Evolutionary conservation across 2,329 filamentous ascomycete species (phyloP), one percentile per base, ranked within the genome.

Genomic region (Sordariomycetes sp.): DNA sequence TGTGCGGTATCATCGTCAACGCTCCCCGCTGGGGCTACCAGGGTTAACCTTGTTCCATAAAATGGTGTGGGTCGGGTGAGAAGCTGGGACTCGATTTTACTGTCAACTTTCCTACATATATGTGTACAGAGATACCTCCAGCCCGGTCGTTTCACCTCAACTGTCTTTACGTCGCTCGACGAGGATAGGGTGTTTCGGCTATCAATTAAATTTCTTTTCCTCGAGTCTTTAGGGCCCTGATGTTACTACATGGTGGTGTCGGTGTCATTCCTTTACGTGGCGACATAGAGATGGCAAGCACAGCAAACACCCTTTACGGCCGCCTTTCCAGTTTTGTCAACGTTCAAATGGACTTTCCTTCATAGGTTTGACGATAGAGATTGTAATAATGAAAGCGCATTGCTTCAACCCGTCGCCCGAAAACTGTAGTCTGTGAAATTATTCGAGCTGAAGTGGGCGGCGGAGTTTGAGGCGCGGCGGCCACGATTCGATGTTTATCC

Each of bases 1-100:
- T 86, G 53, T 86, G 85, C 80, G 83, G 77, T 2, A 77, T 87
- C 58, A 74, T 86, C 59, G 76, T 85, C 61, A 82, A 86, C 62
- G 79, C 83, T 53, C 84, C 84, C 53, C 76, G 74, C 59, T 80
- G 74, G 74, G 53, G 58, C 35, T 58, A 50, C 43, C 14, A 20
- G 20, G 46, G 20, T 24, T 50, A 50, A 46, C 18, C 5, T 7
- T 46, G 40, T 16, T n/a, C 14, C 5, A 46, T 6, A n/a, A 16
- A 14, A 46, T 46, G 40, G n/a, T 46, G 18, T 46, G 14, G n/a
- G n/a, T 46, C 16, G 7, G 14, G n/a, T 46, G 37, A 18, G 16
- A n/a, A n/a, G 40, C 14, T 46, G 14, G 40, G 40, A n/a, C 16
- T 16, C 14, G 14, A n/a, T 46, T 46, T 16, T n/a, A 46, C 18